Base-by-base conservation (phyloP, 2,329 filamentous ascomycete genomes). In the Arthroderma sp. region DNA sequence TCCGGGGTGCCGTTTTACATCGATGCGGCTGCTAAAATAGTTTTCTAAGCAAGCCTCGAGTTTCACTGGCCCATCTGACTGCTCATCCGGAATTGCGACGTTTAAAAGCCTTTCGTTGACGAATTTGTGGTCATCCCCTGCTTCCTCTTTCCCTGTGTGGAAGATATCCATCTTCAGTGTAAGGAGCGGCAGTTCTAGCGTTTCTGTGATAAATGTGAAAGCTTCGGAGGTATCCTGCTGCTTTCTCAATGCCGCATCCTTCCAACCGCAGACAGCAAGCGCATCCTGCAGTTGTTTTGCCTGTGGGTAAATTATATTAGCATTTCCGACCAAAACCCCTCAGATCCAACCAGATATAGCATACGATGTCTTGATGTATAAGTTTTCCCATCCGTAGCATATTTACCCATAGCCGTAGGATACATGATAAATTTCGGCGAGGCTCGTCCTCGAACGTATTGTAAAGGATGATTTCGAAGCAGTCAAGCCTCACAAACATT, bases 181-280 rank as follows among this genome's bases (percentile, higher is more conserved):
- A 28, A 96, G 73, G 1, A 96, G 71, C 5, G 91, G 91, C 10
- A 96, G 66, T 54, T 94, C 82, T 15, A 98, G 73, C 22, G 82
- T 86, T 53, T 87, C 88, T 0, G 89, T 94, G 51, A 98, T 87
- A 60, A 95, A 95, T 0, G 82, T 85, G 59, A 96, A 96, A 1
- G 88, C 88, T 64, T 98, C 91, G 0, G 91, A 95, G 0, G 86
- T 86, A 62, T 98, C 91, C 64, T 98, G 91, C 58, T 96, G 91
- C 54, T 80, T 75, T n/a, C 85, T 59, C 46, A 75, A 66, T 22
- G 75, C 74, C 39, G 88, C 88, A 47, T 93, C 87, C 53, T 75
- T 68, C 91, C 91, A 96, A 3, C 89, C 91, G 60, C 88, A 95
- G 43, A 81, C 82, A 11, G 82, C 81, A 34, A 96, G 65, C 6